Evolutionary conservation across 2,329 filamentous ascomycete species (phyloP).

Genomic region (Fusarium verrucosum): DNA sequence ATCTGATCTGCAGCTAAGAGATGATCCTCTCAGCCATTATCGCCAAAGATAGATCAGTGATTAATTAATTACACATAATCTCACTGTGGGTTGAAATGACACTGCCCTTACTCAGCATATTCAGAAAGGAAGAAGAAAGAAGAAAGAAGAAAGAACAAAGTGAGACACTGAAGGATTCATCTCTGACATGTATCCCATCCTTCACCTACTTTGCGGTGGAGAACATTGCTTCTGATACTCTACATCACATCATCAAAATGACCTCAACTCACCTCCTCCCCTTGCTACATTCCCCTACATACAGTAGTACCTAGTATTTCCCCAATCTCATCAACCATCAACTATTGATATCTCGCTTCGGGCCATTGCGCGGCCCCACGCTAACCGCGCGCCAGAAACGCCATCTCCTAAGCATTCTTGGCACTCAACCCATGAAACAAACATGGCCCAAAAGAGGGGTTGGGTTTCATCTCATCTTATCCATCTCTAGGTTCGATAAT

Average conservation of each 20-base stretch:
- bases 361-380: neutral
- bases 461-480: neutral
- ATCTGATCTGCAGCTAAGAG: slow-evolving; percentile 11
- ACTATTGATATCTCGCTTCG: neutral
- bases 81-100: neutral
- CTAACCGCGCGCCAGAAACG: neutral
- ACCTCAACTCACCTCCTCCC: too few relatives aligned
- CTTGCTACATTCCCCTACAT: neutral
- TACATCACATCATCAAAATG: too few relatives aligned
- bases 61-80: neutral
- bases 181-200: too few relatives aligned
- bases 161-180: too few relatives aligned
- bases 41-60: slow-evolving; percentile 5
- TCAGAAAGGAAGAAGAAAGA: too few relatives aligned
- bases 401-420: neutral
- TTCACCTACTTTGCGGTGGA: too few relatives aligned
- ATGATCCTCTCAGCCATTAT: neutral
- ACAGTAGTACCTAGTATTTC: neutral
- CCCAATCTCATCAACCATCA: neutral
- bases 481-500: neutral
- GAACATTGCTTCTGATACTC: too few relatives aligned
- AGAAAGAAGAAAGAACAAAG: too few relatives aligned
- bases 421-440: neutral
- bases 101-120: neutral
- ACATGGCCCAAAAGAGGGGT: neutral